Evolutionary conservation across 495 filamentous ascomycete species (phyloP), one percentile per base, ranked within the genome.

Genomic region (Aspergillus kassunensis): DNA sequence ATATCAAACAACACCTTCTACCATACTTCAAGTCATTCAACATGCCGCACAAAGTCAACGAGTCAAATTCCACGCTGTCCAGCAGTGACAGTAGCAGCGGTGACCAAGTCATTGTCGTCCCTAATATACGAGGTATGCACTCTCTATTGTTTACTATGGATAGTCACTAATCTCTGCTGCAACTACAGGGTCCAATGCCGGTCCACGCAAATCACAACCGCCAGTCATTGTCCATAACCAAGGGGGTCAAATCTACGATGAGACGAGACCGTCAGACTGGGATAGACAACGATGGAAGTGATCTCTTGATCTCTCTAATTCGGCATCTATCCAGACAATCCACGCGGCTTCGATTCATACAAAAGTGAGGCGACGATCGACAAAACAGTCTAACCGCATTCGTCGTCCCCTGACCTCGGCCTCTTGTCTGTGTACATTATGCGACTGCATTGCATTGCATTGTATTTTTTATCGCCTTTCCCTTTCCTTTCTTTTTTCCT

Each of bases 201-300:
- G 37, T 40, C 56, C 61, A 25, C 64, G 64, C 41, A 58, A 59
- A 56, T 50, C 59, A 57, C 70, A 72, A 61, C 65, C 69, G 18
- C 64, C 65, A 18, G 71, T 74, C 19, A 51, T 76, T 18, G 50
- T 76, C 36, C 71, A 75, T 51, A 75, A 76, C 59, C 65, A 68
- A 56, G 71, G 72, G 42, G 73, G 73, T 48, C 73, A 67, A 37
- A 71, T 65, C 50, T 76, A 70, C 59, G 73, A 76, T 51, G 72
- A 76, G 50, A 76, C 70, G 15, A 63, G 73, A 55, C 70, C 73
- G 11, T 70, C 71, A 2, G 71, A 72, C 52, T 75, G 71, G 73
- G 73, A 76, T 60, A 74, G 73, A 55, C 72, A 73, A 55, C 73
- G 73, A 43, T 76, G 73, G 73, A 75, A 76, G 59, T 76, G 71